Evolutionary conservation across 352 stramenopile genomes (phyloP), one percentile per base, ranked within the genome.

Genomic region (Blastocystis sp.): DNA sequence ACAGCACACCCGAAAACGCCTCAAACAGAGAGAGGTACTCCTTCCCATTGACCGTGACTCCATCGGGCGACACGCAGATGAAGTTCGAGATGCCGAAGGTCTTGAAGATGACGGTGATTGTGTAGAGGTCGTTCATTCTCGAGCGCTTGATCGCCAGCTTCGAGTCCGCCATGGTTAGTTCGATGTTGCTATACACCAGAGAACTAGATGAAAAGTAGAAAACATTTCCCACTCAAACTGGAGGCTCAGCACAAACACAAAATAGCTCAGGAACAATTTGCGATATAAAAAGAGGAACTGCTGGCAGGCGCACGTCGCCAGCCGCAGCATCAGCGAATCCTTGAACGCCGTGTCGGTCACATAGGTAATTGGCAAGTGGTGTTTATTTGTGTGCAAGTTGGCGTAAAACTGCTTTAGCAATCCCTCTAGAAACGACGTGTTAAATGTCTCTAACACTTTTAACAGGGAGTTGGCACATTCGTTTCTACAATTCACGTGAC

Each of bases 251-350:
- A 84, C 73, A 23, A 84, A 84, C 47, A 84, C n/a, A 43, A 84
- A 84, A 43, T 84, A 84, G 15, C 53, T 59, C 47, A 84, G n/a
- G 26, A 84, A 84, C 37, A 84, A 39, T 47, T 41, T 41, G 62
- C 39, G 18, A 45, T 73, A 73, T 37, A 73, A n/a, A 37, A 59
- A 59, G 11, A 59, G 11, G 50, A 59, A 59, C 50, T 59, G 50
- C 11, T n/a, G 50, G 20, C 50, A 59, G 11, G 50, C 50, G 50
- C 20, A 2, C 13, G 50, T 59, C 50, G 50, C 50, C 50, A 59
- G 20, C 20, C 50, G 50, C 13, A 59, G 50, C 50, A 59, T n/a
- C 50, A 13, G 50, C 50, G 13, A n/a, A n/a, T 59, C 20, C 13
- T 59, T n/a, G 50, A 59, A 59, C 50, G 50, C 13, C 11, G 13